Base-by-base conservation (phyloP, 192 early-diverging fungal species). In the Coemansia sp. region DNA sequence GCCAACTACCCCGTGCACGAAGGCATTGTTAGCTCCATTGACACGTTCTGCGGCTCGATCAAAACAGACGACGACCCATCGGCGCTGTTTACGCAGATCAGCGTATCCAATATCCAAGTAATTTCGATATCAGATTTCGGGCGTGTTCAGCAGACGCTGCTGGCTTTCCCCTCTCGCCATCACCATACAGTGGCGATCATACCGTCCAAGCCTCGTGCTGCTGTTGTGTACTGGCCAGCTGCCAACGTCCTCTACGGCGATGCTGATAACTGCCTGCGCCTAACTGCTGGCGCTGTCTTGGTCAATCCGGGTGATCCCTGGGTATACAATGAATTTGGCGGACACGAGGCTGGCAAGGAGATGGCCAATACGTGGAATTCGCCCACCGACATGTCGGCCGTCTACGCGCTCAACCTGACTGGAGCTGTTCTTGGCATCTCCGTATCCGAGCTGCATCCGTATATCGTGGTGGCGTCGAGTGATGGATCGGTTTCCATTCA, bases 361-460 rank as follows among this genome's bases (percentile, higher is more conserved):
- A 3, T 31, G 11, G 52, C 25, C 1, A 55, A 55, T 21, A 28
- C 26, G 13, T 55, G 52, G 52, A 55, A 55, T 21, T 55, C 52
- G 52, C 25, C 52, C 11, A 28, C 26, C 3, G 67, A 69, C 21
- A 26, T 60, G 4, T 47, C 48, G 20, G 34, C 67, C 2, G 3
- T 56, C 28, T 36, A 35, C 25, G 34, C 33, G 20, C n/a, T 31
- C 5, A 48, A 34, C 20, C 34, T 62, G 10, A 58, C 47, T 2
- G 50, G 58, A 13, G 25, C 64, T 1, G 35, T 66, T 18, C 62
- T 52, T 34, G 37, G 39, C 16, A 37, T 62, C 0, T n/a, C 69
- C 11, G 21, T 35, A 0, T 77, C 75, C 0, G 65, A 64, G 14
- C 63, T 77, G 52, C 75, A 77, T 41, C 16, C 75, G 31, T 77